Percentiles rank a stretch among this genome's conserved stretches.
Evolutionary conservation across 1,284 basidiomycete genomes (phyloP).

Genomic region (Lignosus rhinocerotis): DNA sequence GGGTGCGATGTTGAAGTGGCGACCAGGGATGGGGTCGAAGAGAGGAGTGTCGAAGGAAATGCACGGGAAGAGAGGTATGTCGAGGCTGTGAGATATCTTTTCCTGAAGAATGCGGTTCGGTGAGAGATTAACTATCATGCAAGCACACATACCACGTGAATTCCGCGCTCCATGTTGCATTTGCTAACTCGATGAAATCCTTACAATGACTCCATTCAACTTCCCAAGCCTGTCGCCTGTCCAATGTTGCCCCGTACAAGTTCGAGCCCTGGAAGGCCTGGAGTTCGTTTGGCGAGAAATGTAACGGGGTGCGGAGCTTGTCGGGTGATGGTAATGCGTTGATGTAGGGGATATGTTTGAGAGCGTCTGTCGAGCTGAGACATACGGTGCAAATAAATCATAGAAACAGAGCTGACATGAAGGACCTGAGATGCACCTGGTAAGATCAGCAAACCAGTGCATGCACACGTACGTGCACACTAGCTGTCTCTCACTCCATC

Average conservation of each 20-base stretch:
- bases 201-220: conserved; percentile 59
- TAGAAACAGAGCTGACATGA: neutral
- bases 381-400: neutral
- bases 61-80: conserved; percentile 85
- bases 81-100: conserved; percentile 65
- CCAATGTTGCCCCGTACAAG: conserved; percentile 69
- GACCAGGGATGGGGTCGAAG: conserved; percentile 51
- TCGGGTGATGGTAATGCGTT: conserved; percentile 59
- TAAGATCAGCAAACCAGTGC: conserved; percentile 58
- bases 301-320: conserved; percentile 72
- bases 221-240: conserved; percentile 60
- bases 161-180: conserved; percentile 45
- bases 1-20: conserved; percentile 60
- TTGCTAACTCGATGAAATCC: conserved; percentile 38
- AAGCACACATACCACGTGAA: conserved; percentile 67
- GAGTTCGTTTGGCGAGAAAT: conserved; percentile 66
- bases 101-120: conserved; percentile 45
- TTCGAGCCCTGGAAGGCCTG: conserved; percentile 75
- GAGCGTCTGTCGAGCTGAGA: conserved; percentile 21
- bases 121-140: neutral
- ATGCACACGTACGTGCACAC: conserved; percentile 71
- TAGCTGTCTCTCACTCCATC: conserved; percentile 71
- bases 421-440: conserved; percentile 22
- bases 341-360: conserved; percentile 66
- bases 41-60: conserved; percentile 82